Evolutionary conservation across 495 filamentous ascomycete species (phyloP).

Genomic region (Parathielavia hyrcaniae): DNA sequence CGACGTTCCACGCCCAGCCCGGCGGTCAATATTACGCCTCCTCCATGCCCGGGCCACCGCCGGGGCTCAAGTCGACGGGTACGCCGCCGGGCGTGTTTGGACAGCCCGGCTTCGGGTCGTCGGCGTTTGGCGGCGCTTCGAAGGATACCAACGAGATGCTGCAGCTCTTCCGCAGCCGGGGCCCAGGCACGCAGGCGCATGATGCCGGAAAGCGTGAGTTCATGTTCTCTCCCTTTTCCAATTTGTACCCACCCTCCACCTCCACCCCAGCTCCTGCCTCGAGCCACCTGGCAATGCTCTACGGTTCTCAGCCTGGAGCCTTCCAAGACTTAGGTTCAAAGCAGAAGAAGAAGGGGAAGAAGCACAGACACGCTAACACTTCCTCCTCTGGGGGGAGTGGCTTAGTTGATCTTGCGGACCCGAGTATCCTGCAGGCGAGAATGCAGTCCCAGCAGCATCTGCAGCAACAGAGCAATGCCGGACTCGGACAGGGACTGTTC

Average conservation of each 20-base stretch:
- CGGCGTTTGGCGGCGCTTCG: conserved; percentile 46
- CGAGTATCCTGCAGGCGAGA: conserved; percentile 97
- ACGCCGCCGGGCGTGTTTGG: conserved; percentile 85
- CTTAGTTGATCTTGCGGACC: conserved; percentile 99
- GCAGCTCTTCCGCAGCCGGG: conserved; percentile 61
- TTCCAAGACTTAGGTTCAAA: conserved; percentile 82
- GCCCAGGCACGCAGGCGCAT: conserved; percentile 58
- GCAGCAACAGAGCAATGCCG: conserved; percentile 62
- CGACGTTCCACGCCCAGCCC: conserved; percentile 54
- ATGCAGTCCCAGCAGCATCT: conserved; percentile 87
- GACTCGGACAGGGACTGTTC: conserved; percentile 82
- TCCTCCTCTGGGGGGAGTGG: conserved; percentile 96
- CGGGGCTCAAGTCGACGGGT: conserved; percentile 88
- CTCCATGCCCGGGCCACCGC: conserved; percentile 83
- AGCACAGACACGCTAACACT: conserved; percentile 99
- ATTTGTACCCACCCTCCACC: conserved; percentile 66
- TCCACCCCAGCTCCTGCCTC: conserved; percentile 84
- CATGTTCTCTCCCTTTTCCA: conserved; percentile 64
- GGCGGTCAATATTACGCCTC: conserved; percentile 57
- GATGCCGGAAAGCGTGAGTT: conserved; percentile 96
- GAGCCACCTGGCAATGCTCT: conserved; percentile 82
- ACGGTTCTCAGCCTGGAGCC: conserved; percentile 74
- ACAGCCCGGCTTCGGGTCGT: conserved; percentile 61
- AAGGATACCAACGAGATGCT: conserved; percentile 74
- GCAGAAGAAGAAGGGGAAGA: conserved; percentile 99